Percentiles rank a stretch among this genome's conserved stretches.
These are phyloP conservation scores for Termitomyces sp. DNA, from an alignment of 768 basidiomycete genomes.

Conservation along the genomic window DNA sequence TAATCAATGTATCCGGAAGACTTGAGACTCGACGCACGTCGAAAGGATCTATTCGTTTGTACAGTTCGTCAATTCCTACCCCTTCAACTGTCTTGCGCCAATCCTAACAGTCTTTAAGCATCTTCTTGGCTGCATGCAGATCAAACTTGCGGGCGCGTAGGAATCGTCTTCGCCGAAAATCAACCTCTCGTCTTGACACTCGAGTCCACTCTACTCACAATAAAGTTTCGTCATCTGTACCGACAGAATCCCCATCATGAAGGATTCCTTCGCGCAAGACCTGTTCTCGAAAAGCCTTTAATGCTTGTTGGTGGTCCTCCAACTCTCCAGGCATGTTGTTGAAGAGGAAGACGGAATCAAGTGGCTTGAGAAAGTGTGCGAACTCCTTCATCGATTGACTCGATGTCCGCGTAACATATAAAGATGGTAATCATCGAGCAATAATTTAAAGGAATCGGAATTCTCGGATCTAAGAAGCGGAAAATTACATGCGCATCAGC, in stretches of 20 bases:
- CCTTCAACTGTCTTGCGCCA: conserved; percentile 67
- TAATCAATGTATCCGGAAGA: neutral
- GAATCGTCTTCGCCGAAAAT: conserved; percentile 50
- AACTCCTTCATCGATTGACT: neutral
- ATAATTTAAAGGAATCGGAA: too few relatives aligned
- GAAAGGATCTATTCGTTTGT: conserved; percentile 60
- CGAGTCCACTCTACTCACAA: conserved; percentile 35
- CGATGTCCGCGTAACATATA: too few relatives aligned
- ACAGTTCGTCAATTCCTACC: conserved; percentile 63
- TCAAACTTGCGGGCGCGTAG: conserved; percentile 70
- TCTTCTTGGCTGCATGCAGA: conserved; percentile 53
- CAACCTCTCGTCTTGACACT: neutral
- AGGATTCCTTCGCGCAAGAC: conserved; percentile 51
- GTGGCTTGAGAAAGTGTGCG: neutral
- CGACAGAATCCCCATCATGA: conserved; percentile 58
- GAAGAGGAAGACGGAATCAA: neutral
- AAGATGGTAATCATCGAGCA: too few relatives aligned
- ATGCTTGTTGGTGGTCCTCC: conserved; percentile 26
- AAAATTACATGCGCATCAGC: too few relatives aligned
- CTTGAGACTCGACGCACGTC: conserved; percentile 43
- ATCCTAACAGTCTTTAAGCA: conserved; percentile 63
- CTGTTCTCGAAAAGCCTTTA: conserved; percentile 49
- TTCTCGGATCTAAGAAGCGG: too few relatives aligned
- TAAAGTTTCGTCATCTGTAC: conserved; percentile 54
- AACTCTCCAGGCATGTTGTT: conserved; percentile 10